phyloP scores from a whole-genome alignment of 2,329 filamentous ascomycete genomes.

The Pyrenophora tritici-repentis region DNA sequence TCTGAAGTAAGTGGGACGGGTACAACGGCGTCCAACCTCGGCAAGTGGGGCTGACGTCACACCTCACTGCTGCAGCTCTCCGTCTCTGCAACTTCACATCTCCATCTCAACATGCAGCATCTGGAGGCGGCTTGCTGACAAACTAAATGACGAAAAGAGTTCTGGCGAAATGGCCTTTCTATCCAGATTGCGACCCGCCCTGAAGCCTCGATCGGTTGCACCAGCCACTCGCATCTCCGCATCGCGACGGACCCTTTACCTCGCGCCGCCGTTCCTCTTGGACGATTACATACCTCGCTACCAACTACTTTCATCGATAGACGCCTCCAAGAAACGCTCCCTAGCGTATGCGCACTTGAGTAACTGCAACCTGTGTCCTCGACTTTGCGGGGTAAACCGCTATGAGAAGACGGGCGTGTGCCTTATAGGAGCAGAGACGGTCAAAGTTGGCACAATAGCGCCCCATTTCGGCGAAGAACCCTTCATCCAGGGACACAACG shows the following conservation, averaged over 20 bases:
- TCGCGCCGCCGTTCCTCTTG: conserved; percentile 70
- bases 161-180: conserved; percentile 4
- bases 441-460: conserved; percentile 82
- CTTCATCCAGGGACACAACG: conserved; percentile 81
- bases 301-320: conserved; percentile 67
- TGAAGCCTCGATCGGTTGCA: conserved; percentile 3
- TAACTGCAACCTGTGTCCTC: conserved; percentile 81
- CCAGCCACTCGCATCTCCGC: not conserved
- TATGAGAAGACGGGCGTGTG: conserved; percentile 79
- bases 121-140: not conserved
- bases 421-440: conserved; percentile 72
- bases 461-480: conserved; percentile 82
- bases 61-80: not conserved
- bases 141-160: not conserved
- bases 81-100: not conserved
- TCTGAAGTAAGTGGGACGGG: too few relatives aligned
- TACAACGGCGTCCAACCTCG: conserved; percentile 4
- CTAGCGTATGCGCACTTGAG: conserved; percentile 74
- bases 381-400: conserved; percentile 78
- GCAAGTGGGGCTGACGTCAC: conserved; percentile 9
- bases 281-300: conserved; percentile 76
- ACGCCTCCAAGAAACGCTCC: conserved; percentile 74
- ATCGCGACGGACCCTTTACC: conserved; percentile 50
- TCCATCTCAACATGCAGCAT: not conserved
- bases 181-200: conserved; percentile 18